Evolutionary conservation across 345 rosid species (phyloP).

Genomic region (Populus pruinosa): DNA sequence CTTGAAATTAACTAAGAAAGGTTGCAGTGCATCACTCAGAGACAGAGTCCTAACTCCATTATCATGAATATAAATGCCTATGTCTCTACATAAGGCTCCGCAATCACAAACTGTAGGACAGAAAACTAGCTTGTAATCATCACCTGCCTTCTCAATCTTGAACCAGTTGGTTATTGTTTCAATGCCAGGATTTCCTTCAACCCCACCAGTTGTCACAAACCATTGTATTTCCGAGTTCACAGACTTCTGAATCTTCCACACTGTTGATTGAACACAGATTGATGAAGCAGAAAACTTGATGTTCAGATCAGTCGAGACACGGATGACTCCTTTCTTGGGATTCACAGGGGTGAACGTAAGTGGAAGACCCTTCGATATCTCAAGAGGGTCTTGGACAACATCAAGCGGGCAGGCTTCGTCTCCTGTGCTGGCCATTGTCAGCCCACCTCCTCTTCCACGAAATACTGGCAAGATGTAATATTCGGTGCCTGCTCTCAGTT

Average conservation of each 20-base stretch:
- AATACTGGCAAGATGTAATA: not conserved
- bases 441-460: not conserved
- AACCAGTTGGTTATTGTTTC: constrained; percentile 52
- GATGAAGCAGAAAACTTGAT: not conserved
- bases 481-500: not conserved
- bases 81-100: constrained; percentile 49
- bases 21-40: constrained; percentile 40
- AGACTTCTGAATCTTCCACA: not conserved
- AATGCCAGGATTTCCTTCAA: constrained; percentile 53
- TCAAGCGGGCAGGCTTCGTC: not conserved
- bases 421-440: not conserved
- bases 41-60: constrained; percentile 48
- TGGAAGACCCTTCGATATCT: not conserved
- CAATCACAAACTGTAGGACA: constrained; percentile 68
- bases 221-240: not conserved
- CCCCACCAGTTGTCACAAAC: constrained; percentile 47
- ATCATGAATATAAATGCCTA: constrained; percentile 44
- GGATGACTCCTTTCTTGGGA: not conserved
- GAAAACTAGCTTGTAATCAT: constrained; percentile 53
- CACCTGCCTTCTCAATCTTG: constrained; percentile 47
- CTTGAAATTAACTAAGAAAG: constrained; percentile 50
- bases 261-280: not conserved
- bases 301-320: not conserved
- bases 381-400: not conserved
- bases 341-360: not conserved